Percentiles rank a stretch among this genome's conserved stretches.
Conservation (phyloP, 345 rosid genomes). For the Dipteronia dyeriana region DNA sequence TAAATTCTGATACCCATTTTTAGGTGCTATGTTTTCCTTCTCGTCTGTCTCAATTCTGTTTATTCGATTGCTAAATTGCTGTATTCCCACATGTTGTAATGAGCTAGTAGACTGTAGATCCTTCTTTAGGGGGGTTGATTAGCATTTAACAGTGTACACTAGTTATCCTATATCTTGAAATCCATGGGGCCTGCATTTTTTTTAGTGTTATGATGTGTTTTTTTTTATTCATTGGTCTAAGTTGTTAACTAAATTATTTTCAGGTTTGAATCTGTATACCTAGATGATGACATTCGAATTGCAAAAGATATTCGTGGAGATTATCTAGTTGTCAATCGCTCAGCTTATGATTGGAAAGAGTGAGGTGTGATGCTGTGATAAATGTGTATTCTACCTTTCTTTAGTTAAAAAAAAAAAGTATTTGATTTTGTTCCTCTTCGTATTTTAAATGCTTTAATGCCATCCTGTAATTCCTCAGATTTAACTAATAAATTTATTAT, state of each 20-base stretch:
- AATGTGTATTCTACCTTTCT: not conserved
- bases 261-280: constrained; percentile 43
- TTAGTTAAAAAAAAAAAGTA: not conserved
- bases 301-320: constrained; percentile 44
- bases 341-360: constrained; percentile 40
- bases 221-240: not conserved
- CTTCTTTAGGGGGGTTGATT: not conserved
- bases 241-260: not conserved
- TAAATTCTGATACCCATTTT: not conserved
- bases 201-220: not conserved
- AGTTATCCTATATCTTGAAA: not conserved
- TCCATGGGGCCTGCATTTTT: not conserved
- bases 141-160: not conserved
- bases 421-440: not conserved
- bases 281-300: constrained; percentile 41
- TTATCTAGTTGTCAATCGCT: constrained; percentile 35
- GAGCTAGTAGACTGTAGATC: not conserved
- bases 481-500: not conserved
- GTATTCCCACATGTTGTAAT: not conserved
- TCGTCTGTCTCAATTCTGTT: not conserved
- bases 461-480: not conserved
- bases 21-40: not conserved
- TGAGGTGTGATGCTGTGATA: constrained; percentile 12
- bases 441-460: not conserved
- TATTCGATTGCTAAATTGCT: constrained; percentile 2